A percentile compares a stretch with the other conserved stretches of the same genome.
phyloP scores from a whole-genome alignment of 2,329 filamentous ascomycete genomes.

The Hypomyces rosellus region DNA sequence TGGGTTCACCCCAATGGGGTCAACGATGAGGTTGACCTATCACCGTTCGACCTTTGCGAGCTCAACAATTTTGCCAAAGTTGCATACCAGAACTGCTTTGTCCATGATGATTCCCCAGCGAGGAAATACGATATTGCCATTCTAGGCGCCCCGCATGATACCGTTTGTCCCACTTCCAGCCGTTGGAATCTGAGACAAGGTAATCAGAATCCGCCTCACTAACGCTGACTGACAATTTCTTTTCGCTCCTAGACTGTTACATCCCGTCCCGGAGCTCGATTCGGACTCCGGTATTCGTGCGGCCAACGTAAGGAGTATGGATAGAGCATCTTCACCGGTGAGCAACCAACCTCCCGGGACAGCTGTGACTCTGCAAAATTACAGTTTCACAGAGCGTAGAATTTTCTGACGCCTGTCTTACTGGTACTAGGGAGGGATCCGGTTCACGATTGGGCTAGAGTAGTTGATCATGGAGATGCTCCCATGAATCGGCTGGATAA shows the following conservation, averaged over 20 bases:
- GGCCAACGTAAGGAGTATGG: conserved; percentile 51
- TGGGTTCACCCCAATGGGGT: conserved; percentile 9
- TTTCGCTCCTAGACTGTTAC: conserved; percentile 14
- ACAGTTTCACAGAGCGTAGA: neutral
- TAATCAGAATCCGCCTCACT: neutral
- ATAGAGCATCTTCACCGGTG: conserved; percentile 17
- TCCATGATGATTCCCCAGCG: conserved; percentile 9
- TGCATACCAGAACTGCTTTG: conserved; percentile 20
- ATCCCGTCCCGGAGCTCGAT: conserved; percentile 44
- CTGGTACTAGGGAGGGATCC: conserved; percentile 16
- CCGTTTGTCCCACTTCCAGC: conserved; percentile 14
- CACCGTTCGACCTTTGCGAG: conserved; percentile 13
- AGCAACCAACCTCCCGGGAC: neutral
- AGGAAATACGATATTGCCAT: conserved; percentile 23
- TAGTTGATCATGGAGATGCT: conserved; percentile 73
- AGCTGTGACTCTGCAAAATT: too few species aligned
- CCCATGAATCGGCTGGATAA: conserved; percentile 18
- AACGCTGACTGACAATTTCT: too few species aligned
- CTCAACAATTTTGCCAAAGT: conserved; percentile 21
- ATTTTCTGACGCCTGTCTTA: neutral
- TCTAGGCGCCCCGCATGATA: conserved; percentile 24
- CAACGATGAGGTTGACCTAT: conserved; percentile 14
- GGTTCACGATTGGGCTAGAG: conserved; percentile 53
- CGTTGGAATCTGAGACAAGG: neutral
- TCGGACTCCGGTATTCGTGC: conserved; percentile 74